Evolutionary conservation across 495 filamentous ascomycete species (phyloP).

Genomic region (Cercophora sp.): DNA sequence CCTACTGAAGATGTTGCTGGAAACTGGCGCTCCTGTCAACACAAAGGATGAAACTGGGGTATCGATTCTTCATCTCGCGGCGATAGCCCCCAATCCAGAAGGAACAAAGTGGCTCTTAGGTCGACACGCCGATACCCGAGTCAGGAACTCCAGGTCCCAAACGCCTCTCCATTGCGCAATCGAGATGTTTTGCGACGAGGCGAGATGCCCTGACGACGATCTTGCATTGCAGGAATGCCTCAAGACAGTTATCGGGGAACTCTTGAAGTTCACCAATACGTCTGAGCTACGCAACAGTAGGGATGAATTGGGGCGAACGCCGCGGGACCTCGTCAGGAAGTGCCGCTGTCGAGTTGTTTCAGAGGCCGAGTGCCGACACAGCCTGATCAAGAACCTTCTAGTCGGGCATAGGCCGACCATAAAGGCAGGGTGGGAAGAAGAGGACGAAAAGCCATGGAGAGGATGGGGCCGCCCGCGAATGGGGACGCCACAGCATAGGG

Average conservation of each 20-base stretch:
- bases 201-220: too few relatives aligned
- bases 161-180: conserved; percentile 5
- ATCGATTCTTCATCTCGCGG: neutral
- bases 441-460: neutral
- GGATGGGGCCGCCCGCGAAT: neutral
- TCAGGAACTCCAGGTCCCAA: neutral
- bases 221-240: neutral
- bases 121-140: neutral
- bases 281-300: conserved; percentile 3
- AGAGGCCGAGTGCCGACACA: neutral
- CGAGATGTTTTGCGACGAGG: conserved; percentile 1
- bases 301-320: too few relatives aligned
- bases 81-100: neutral
- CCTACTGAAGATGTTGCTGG: neutral
- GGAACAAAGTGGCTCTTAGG: neutral
- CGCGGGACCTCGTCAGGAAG: too few relatives aligned
- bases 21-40: neutral
- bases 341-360: too few relatives aligned
- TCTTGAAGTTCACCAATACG: neutral
- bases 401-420: neutral
- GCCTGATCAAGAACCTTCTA: neutral
- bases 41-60: neutral
- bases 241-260: neutral
- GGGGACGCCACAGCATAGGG: neutral
- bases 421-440: neutral